phyloP scores from a whole-genome alignment of 257 asterid genomes.

The Solanum stenotomum region DNA sequence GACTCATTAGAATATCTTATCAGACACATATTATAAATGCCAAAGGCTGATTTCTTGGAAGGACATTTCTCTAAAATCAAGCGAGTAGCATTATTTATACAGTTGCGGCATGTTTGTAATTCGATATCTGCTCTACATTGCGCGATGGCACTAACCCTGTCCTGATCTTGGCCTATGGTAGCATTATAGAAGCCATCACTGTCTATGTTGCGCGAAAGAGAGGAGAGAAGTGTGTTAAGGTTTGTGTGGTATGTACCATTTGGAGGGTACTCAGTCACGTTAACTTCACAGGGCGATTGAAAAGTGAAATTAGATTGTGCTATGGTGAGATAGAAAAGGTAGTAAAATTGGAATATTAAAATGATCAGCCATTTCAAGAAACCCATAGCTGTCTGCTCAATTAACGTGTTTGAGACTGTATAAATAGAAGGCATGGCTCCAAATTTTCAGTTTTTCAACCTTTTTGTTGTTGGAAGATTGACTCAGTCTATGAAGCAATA shows the following conservation, averaged over 20 bases:
- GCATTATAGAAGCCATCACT: conserved; percentile 13
- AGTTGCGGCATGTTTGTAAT: conserved; percentile 9
- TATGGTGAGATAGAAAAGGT: no score
- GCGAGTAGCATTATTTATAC: neutral
- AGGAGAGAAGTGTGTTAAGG: conserved; percentile 20
- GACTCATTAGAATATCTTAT: conserved; percentile 15
- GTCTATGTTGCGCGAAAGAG: conserved; percentile 8
- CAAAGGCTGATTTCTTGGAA: neutral
- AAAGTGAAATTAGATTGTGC: neutral
- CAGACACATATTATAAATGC: conserved; percentile 11
- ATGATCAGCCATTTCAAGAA: no score
- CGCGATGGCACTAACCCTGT: conserved; percentile 2
- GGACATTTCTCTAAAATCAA: conserved; percentile 6
- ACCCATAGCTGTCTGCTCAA: neutral
- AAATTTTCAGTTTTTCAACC: neutral
- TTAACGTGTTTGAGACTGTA: neutral
- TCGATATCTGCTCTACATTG: conserved; percentile 25
- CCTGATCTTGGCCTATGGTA: conserved; percentile 6
- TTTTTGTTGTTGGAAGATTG: neutral
- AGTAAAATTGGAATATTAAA: no score
- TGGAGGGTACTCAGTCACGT: neutral
- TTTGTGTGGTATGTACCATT: conserved; percentile 11
- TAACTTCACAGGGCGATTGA: neutral
- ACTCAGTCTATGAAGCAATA: neutral
- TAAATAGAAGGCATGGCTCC: neutral